Conservation (phyloP, 2,329 filamentous ascomycete species). For the Hymenotorrendiella dingleyae region DNA sequence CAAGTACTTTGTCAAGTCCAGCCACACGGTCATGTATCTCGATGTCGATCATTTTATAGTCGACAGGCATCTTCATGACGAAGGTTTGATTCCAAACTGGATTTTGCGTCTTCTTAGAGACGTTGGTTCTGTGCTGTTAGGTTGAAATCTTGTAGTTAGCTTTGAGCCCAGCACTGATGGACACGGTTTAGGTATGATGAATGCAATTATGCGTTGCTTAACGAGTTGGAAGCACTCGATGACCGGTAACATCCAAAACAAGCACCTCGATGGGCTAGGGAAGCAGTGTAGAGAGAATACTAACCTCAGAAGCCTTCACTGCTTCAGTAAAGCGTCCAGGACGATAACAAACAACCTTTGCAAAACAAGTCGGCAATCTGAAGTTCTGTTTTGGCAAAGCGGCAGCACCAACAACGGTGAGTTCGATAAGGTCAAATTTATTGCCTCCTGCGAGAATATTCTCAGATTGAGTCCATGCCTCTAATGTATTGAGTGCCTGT, state of each 20-base stretch:
- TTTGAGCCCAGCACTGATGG: too few species aligned
- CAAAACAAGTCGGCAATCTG: conserved; percentile 6
- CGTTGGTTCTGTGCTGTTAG: conserved; percentile 13
- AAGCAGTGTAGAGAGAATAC: too few species aligned
- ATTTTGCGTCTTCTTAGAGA: conserved; percentile 10
- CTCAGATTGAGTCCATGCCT: conserved; percentile 14
- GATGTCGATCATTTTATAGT: conserved; percentile 13
- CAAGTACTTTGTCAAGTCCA: conserved; percentile 11
- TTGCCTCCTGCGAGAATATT: conserved; percentile 11
- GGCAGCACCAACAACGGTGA: conserved; percentile 14
- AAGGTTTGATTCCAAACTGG: conserved; percentile 18
- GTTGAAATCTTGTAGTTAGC: too few species aligned
- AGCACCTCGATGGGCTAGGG: too few species aligned
- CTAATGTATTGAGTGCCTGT: conserved; percentile 11
- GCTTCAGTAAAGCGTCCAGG: conserved; percentile 4
- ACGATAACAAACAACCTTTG: conserved; percentile 11
- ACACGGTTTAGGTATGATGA: too few species aligned
- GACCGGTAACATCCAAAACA: too few species aligned
- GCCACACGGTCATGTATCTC: conserved; percentile 15
- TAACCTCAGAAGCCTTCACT: conserved; percentile 10
- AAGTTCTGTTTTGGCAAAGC: conserved; percentile 15
- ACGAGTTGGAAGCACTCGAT: too few species aligned
- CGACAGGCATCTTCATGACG: conserved; percentile 1
- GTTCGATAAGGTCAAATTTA: conserved; percentile 8
- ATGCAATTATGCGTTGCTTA: too few species aligned